These are phyloP conservation scores for Echinochloa phyllopogon DNA, from an alignment of 176 grass and related monocot species.

Conservation along the genomic window DNA sequence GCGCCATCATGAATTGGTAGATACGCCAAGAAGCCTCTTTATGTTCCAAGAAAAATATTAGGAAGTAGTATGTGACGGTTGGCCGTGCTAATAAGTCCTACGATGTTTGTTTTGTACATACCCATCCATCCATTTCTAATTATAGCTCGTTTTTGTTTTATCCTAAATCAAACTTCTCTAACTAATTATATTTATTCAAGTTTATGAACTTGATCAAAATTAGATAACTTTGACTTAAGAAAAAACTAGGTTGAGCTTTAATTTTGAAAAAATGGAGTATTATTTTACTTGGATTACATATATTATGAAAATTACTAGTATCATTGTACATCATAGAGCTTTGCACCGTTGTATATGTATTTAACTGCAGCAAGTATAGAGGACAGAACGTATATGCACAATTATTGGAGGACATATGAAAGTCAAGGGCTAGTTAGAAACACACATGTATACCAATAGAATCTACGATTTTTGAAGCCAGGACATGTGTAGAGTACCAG, in stretches of 20 bases:
- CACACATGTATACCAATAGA: not conserved
- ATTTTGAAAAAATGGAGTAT: not conserved
- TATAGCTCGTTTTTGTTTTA: too few species aligned
- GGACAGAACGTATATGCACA: conserved; percentile 5
- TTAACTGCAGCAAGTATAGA: conserved; percentile 22
- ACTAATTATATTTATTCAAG: too few species aligned
- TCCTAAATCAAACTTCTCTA: too few species aligned
- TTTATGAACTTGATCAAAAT: too few species aligned
- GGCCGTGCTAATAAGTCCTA: not conserved
- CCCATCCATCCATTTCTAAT: too few species aligned
- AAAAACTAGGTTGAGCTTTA: too few species aligned
- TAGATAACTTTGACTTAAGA: too few species aligned
- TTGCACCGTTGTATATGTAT: not conserved
- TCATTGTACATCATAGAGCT: conserved; percentile 3
- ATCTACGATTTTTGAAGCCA: not conserved
- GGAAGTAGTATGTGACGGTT: not conserved
- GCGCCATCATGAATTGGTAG: not conserved
- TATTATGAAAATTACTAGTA: not conserved
- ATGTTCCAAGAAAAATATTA: not conserved
- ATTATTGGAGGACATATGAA: conserved; percentile 30
- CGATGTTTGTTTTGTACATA: not conserved
- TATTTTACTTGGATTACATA: not conserved
- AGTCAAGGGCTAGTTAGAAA: conserved; percentile 41
- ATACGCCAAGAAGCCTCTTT: conserved; percentile 35
- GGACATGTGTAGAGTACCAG: not conserved